Evolutionary conservation across 192 early-diverging fungal genomes (phyloP).

Genomic region (Thoreauomyces humboldtii): DNA sequence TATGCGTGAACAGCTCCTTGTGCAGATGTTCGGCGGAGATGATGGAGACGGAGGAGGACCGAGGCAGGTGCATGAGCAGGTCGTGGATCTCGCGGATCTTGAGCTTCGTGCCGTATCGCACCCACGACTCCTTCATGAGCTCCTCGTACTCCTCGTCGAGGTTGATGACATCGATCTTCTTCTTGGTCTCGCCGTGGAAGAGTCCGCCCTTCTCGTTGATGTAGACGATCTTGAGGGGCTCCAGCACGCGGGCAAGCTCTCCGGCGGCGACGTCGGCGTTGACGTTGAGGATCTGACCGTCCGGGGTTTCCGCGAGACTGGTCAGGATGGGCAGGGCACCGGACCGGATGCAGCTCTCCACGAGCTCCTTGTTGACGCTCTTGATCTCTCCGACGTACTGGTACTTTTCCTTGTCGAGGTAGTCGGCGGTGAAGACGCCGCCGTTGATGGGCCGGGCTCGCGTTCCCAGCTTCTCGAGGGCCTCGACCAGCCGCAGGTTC

Average conservation of each 20-base stretch:
- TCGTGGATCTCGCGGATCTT: slow-evolving; percentile 98
- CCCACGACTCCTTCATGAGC: slow-evolving; percentile 93
- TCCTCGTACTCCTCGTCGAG: slow-evolving; percentile 99
- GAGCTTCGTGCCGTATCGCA: slow-evolving; percentile 95
- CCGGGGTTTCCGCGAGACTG: slow-evolving; percentile 90
- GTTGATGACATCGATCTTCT: slow-evolving; percentile 97
- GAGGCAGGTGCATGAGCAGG: slow-evolving; percentile 89
- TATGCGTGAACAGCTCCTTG: slow-evolving; percentile 98
- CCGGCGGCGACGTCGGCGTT: slow-evolving; percentile 99
- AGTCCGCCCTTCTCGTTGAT: slow-evolving; percentile 98
- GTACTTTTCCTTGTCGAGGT: slow-evolving; percentile 93
- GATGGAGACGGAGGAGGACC: slow-evolving; percentile 98
- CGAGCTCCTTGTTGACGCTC: slow-evolving; percentile 85
- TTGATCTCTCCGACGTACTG: slow-evolving; percentile 90
- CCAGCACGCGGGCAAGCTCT: slow-evolving; percentile 91
- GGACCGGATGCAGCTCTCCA: slow-evolving; percentile 90
- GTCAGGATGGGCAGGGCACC: slow-evolving; percentile 96
- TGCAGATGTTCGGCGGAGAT: slow-evolving; percentile 98
- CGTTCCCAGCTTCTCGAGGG: slow-evolving; percentile 91
- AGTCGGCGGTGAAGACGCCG: slow-evolving; percentile 95
- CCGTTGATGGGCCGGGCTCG: slow-evolving; percentile 93
- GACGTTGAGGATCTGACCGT: slow-evolving; percentile 96
- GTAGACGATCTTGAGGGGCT: slow-evolving; percentile 97
- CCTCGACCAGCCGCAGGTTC: slow-evolving; percentile 96
- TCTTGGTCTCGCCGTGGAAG: slow-evolving; percentile 89